Evolutionary conservation across 176 grass and related monocot species (phyloP).

Genomic region (Tuctoria greenei): DNA sequence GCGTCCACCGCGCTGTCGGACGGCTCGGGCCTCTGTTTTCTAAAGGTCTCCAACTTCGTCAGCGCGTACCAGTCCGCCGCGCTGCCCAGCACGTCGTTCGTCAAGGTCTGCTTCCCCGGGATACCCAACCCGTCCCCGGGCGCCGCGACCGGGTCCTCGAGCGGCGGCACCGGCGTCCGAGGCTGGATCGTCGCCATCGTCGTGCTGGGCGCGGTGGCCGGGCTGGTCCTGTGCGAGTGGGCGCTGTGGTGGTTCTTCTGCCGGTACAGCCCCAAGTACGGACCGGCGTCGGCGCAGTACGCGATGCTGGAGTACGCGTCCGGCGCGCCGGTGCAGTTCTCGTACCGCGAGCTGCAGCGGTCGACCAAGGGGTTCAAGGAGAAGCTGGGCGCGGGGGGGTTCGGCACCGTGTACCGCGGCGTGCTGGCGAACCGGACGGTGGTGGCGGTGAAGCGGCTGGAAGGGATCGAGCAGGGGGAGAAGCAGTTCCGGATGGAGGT

Average conservation of each 20-base stretch:
- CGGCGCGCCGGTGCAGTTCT: slow-evolving; percentile 91
- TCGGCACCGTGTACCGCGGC: slow-evolving; percentile 85
- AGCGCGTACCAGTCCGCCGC: slow-evolving; percentile 77
- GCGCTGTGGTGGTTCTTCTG: slow-evolving; percentile 84
- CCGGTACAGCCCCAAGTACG: slow-evolving; percentile 73
- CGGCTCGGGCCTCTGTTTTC: slow-evolving; percentile 84
- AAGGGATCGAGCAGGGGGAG: slow-evolving; percentile 98
- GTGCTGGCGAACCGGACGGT: slow-evolving; percentile 73
- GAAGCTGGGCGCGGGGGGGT: slow-evolving; percentile 80
- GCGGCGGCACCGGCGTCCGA: slow-evolving; percentile 38
- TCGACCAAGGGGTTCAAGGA: slow-evolving; percentile 92
- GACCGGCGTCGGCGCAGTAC: slow-evolving; percentile 73
- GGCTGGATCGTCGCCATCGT: slow-evolving; percentile 59
- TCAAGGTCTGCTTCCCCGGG: slow-evolving; percentile 84
- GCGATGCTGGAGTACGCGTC: slow-evolving; percentile 97
- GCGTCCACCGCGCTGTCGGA: slow-evolving; percentile 87
- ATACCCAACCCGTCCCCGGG: slow-evolving; percentile 4
- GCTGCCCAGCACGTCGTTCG: slow-evolving; percentile 88
- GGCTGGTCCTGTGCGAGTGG: slow-evolving; percentile 60
- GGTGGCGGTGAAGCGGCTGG: slow-evolving; percentile 89
- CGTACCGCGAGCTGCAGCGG: slow-evolving; percentile 63
- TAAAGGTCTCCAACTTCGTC: slow-evolving; percentile 75
- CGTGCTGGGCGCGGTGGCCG: slow-evolving; percentile 48
- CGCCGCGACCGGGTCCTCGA: neutral
- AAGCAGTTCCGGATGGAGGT: slow-evolving; percentile 99